Base-by-base conservation (phyloP, 768 basidiomycete species). In the Leccinum longicurvipes region DNA sequence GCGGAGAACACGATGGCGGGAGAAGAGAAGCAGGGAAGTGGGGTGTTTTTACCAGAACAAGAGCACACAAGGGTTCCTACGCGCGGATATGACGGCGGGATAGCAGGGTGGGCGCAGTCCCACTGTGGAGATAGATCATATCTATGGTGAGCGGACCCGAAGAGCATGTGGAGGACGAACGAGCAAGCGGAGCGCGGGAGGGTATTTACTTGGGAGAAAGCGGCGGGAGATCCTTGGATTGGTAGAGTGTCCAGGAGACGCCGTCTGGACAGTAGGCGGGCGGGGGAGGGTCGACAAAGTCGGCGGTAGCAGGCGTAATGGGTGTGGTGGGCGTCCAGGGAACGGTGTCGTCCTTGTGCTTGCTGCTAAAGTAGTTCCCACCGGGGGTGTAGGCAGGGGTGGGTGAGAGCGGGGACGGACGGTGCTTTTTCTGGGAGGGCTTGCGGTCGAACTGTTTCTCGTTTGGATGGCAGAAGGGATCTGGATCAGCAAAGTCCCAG, bases 401-500 rank as follows among this genome's bases (percentile, higher is more conserved):
- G 6, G 47, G 34, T 6, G 48, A 9, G 14, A 61, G 53, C 0
- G 67, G 67, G 0, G 67, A 19, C 0, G 62, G 67, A 41, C 60
- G 59, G 39, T 50, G 56, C 23, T 24, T 45, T 36, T 58, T 67
- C 11, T 19, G 41, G 7, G 50, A 49, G 42, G 28, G 50, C 0
- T 36, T 7, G 10, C 25, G n/a, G n/a, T 54, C 50, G 4, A 55
- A 11, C 3, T 29, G 10, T 28, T 12, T 28, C 36, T 59, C 64
- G 46, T 55, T 53, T 2, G 45, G 29, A 7, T 21, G 34, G 3
- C 41, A 29, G 12, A 56, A 57, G 1, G 69, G 65, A 54, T 70
- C 70, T 3, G 63, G 59, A 36, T 72, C 69, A 0, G 66, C 61
- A 66, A 70, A 72, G 56, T 72, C 70, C 69, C 69, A 70, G 59